Conservation (phyloP, 2,329 filamentous ascomycete genomes). For the Coniochaeta prunicola region DNA sequence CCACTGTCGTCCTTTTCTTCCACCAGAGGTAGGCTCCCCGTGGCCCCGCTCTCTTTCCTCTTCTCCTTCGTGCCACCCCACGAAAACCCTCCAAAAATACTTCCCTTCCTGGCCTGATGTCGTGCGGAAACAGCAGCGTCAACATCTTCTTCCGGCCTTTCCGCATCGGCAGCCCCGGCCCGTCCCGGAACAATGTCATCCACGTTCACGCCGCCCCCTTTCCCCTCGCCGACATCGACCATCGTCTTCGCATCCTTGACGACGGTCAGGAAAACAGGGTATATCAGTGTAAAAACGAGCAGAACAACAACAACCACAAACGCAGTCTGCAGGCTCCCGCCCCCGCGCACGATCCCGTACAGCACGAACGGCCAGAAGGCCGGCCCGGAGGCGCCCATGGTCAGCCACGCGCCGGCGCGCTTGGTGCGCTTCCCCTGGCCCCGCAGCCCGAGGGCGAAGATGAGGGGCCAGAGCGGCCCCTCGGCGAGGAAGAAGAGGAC, state of each 20-base stretch:
- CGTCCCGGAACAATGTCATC: background rate
- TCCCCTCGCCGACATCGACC: constrained; percentile 20
- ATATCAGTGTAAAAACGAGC: constrained; percentile 36
- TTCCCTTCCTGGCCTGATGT: background rate
- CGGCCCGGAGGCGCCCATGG: constrained; percentile 67
- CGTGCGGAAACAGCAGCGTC: background rate
- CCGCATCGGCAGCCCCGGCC: background rate
- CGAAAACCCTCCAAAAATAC: background rate
- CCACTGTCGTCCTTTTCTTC: background rate
- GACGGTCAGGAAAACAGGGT: constrained; percentile 40
- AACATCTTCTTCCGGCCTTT: background rate
- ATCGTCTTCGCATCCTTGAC: constrained; percentile 36
- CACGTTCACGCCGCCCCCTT: background rate
- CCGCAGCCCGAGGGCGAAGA: constrained; percentile 72
- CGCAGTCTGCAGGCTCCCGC: constrained; percentile 54
- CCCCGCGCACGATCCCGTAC: constrained; percentile 55
- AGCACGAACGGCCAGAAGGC: constrained; percentile 69
- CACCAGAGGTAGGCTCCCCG: background rate
- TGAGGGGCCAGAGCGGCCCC: constrained; percentile 74
- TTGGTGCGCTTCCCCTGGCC: constrained; percentile 78
- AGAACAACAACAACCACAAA: constrained; percentile 56
- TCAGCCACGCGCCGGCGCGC: constrained; percentile 68
- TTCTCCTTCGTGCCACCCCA: background rate
- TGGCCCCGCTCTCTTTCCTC: background rate
- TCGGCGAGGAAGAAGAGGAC: constrained; percentile 73